Conservation (phyloP, 73 alveolate species). For the Chromera velia region DNA sequence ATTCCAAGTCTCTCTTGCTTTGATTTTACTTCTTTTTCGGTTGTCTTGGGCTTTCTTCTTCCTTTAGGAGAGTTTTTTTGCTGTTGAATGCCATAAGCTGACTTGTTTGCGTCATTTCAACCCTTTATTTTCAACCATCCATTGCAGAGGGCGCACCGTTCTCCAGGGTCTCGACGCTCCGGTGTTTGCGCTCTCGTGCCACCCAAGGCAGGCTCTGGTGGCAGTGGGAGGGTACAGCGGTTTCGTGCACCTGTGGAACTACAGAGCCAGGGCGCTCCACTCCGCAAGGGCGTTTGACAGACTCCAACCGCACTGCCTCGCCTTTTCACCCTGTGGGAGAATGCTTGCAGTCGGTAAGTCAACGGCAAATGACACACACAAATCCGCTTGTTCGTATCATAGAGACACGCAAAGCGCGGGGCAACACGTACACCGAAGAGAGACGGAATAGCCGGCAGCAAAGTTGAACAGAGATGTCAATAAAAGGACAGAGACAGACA, state of each 20-base stretch:
- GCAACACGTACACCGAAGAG: too few species aligned
- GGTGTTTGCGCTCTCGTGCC: constrained; percentile 79
- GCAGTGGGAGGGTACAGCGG: constrained; percentile 78
- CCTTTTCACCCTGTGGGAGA: constrained; percentile 82
- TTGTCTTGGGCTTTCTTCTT: too few species aligned
- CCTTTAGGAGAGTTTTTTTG: too few species aligned
- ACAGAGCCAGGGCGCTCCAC: constrained; percentile 48
- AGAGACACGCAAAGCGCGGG: too few species aligned
- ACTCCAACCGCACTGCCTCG: constrained; percentile 44
- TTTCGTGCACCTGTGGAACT: constrained; percentile 66
- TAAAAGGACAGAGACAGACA: too few species aligned
- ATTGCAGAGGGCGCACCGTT: constrained; percentile 70
- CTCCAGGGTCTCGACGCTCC: constrained; percentile 81
- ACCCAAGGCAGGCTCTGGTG: constrained; percentile 77
- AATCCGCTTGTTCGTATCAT: too few species aligned
- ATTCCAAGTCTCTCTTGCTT: constrained; percentile 20
- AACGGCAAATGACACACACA: too few species aligned
- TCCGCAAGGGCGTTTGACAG: constrained; percentile 34
- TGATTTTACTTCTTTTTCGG: too few species aligned
- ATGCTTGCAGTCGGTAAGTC: constrained; percentile 46
- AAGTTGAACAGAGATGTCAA: too few species aligned
- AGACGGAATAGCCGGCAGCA: too few species aligned
- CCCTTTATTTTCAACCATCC: not conserved
- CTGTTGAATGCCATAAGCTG: too few species aligned
- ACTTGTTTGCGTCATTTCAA: not conserved